phyloP scores from a whole-genome alignment of 352 stramenopile species.

The Phytophthora pinifolia region DNA sequence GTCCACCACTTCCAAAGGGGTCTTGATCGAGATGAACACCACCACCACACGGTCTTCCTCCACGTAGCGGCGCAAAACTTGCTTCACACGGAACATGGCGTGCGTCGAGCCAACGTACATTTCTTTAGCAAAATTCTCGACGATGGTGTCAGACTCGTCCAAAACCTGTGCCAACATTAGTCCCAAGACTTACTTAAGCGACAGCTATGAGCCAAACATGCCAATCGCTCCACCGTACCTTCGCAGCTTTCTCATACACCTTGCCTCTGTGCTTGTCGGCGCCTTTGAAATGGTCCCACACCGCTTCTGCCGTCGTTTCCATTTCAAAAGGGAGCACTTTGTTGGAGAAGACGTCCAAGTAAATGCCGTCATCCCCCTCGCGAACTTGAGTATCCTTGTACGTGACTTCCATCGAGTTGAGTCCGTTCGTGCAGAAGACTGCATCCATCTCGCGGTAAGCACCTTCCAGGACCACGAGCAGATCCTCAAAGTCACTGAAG shows the following conservation, averaged over 20 bases:
- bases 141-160: constrained; percentile 38
- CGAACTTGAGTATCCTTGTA: constrained; percentile 35
- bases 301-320: constrained; percentile 26
- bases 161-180: constrained; percentile 16
- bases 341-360: constrained; percentile 42
- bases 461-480: constrained; percentile 33
- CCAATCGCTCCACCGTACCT: constrained; percentile 19
- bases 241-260: constrained; percentile 34
- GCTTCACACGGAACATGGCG: constrained; percentile 38
- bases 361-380: constrained; percentile 31
- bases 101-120: constrained; percentile 36
- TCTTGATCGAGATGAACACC: constrained; percentile 37
- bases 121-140: constrained; percentile 44
- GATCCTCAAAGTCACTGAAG: constrained; percentile 27
- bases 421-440: constrained; percentile 37
- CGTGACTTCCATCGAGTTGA: constrained; percentile 32
- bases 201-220: neutral
- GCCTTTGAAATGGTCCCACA: constrained; percentile 43
- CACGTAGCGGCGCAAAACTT: constrained; percentile 38
- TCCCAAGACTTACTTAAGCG: neutral
- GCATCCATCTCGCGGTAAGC: constrained; percentile 38
- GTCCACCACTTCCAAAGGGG: constrained; percentile 32
- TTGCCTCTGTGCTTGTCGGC: constrained; percentile 34
- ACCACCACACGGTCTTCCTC: constrained; percentile 35
- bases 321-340: constrained; percentile 47